Conservation (phyloP, 306 rosid species). For the Hippophae tibetana region DNA sequence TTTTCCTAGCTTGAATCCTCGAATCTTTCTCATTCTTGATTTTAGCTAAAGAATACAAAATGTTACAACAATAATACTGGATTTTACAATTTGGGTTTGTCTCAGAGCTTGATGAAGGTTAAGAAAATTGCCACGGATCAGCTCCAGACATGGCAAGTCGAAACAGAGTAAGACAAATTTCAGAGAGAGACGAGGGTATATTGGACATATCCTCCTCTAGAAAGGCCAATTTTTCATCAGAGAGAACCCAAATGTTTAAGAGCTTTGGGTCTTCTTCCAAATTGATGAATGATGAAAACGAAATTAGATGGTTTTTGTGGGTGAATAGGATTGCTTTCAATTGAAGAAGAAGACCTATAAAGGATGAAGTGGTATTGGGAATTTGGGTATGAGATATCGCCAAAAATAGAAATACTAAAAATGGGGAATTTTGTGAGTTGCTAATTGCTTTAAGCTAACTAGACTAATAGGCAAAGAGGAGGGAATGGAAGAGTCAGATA, state of each 20-base stretch:
- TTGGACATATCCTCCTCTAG: slow-evolving; percentile 33
- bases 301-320: no score
- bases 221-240: slow-evolving; percentile 5
- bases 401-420: no score
- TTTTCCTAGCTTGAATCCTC: slow-evolving; percentile 59
- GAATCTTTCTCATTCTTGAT: slow-evolving; percentile 29
- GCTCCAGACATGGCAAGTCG: slow-evolving; percentile 64
- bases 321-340: no score
- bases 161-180: slow-evolving; percentile 43
- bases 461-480: neutral
- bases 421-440: no score
- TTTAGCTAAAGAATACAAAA: neutral
- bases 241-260: neutral
- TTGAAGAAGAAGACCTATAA: no score
- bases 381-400: no score
- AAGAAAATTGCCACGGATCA: slow-evolving; percentile 69
- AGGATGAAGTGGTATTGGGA: no score
- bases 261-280: no score
- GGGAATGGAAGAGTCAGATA: neutral
- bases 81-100: neutral
- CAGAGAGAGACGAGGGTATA: slow-evolving; percentile 53
- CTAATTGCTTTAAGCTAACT: neutral
- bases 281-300: no score
- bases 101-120: slow-evolving; percentile 1
- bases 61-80: no score